These are phyloP conservation scores for Aegilops tauschii DNA, from an alignment of 176 grass and related monocot genomes.

Conservation along the genomic window DNA sequence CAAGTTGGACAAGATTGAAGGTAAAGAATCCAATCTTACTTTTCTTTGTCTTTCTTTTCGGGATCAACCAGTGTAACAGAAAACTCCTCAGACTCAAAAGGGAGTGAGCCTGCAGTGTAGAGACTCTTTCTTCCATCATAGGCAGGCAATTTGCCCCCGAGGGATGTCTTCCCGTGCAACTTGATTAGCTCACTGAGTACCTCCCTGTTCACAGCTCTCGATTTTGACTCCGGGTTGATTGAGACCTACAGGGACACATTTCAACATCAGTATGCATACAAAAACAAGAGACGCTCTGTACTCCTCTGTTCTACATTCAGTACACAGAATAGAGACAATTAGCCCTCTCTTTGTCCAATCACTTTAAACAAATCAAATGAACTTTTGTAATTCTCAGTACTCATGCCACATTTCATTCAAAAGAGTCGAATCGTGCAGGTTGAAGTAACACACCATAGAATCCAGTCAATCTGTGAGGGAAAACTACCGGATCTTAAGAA, in stretches of 20 bases:
- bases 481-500: no score
- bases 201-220: conserved; percentile 57
- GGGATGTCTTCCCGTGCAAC: conserved; percentile 43
- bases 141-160: conserved; percentile 61
- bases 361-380: neutral
- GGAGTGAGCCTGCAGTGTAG: conserved; percentile 77
- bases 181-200: conserved; percentile 67
- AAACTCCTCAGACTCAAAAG: conserved; percentile 72
- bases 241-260: conserved; percentile 39
- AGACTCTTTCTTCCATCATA: conserved; percentile 90
- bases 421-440: no score
- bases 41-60: conserved; percentile 53
- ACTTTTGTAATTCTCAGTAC: no score
- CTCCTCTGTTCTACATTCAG: neutral
- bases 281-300: neutral
- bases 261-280: neutral
- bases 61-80: conserved; percentile 50
- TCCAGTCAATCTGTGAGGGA: no score
- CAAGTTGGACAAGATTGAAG: neutral
- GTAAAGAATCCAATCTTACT: conserved; percentile 7
- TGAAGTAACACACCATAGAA: no score
- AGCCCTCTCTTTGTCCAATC: neutral
- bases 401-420: no score
- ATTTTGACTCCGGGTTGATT: conserved; percentile 76
- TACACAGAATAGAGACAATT: neutral